These are phyloP conservation scores for Trichophaea hybrida DNA, from an alignment of 2,329 filamentous ascomycete genomes.

Conservation along the genomic window DNA sequence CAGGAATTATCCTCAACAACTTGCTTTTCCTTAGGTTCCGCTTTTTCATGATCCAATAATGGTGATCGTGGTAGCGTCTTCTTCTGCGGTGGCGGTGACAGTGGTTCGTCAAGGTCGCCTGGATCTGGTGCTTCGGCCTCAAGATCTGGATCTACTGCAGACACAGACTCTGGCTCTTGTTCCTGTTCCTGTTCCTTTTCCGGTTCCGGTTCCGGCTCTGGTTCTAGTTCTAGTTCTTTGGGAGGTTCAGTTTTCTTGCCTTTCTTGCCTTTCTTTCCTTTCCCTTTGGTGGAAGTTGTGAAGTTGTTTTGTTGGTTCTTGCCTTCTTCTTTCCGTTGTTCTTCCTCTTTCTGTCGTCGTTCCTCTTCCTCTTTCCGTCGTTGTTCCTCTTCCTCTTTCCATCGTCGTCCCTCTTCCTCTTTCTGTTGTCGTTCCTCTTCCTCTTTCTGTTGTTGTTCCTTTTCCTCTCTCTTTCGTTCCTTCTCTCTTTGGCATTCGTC, in stretches of 20 bases:
- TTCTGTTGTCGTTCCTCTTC: background rate
- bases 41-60: background rate
- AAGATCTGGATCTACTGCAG: background rate
- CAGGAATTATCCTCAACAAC: background rate
- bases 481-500: background rate
- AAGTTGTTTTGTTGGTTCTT: background rate
- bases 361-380: background rate
- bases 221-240: background rate
- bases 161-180: background rate
- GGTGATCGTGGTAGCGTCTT: too few species aligned
- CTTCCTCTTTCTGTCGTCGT: background rate
- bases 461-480: background rate
- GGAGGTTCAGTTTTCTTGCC: background rate
- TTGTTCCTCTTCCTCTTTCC: background rate
- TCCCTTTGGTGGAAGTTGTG: background rate
- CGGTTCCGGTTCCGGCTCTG: conserved; percentile 1
- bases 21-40: conserved; percentile 2
- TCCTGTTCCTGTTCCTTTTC: conserved; percentile 4
- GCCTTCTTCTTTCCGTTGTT: conserved; percentile 4
- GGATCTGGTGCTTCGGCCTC: background rate
- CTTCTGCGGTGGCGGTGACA: background rate
- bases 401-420: background rate
- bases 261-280: conserved; percentile 4
- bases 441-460: background rate
- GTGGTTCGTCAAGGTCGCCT: background rate